Percentiles rank a stretch among this genome's conserved stretches.
These are phyloP conservation scores for Pythium brachiatum DNA, from an alignment of 352 stramenopile species.

Conservation along the genomic window DNA sequence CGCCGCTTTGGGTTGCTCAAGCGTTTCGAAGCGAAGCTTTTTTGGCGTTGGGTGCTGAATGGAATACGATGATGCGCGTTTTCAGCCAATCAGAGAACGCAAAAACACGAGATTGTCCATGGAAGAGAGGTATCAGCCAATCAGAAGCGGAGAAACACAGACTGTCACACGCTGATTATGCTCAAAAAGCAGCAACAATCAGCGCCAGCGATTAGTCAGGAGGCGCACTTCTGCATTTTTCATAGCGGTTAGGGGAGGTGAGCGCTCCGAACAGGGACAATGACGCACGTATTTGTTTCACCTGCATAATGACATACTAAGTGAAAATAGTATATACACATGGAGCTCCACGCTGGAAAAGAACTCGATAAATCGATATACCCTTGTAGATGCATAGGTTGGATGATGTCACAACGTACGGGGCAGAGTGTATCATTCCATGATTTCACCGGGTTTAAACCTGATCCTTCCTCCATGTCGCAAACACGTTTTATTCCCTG, in stretches of 20 bases:
- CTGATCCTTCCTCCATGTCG: too few relatives aligned
- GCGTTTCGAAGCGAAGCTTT: conserved; percentile 6
- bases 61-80: background rate
- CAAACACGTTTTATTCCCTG: too few relatives aligned
- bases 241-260: background rate
- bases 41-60: conserved; percentile 4
- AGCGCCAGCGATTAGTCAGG: background rate
- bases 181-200: background rate
- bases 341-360: too few relatives aligned
- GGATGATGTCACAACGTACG: too few relatives aligned
- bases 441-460: too few relatives aligned
- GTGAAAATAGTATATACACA: too few relatives aligned
- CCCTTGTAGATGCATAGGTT: too few relatives aligned
- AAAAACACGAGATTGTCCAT: background rate
- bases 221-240: background rate
- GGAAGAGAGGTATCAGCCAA: background rate
- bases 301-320: too few relatives aligned
- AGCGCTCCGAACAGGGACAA: too few relatives aligned
- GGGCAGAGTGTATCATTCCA: too few relatives aligned
- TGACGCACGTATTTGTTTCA: too few relatives aligned
- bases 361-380: too few relatives aligned
- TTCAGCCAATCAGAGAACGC: conserved; percentile 14
- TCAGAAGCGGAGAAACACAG: background rate
- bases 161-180: conserved; percentile 19
- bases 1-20: background rate